Percentiles rank a stretch among this genome's conserved stretches.
phyloP scores from a whole-genome alignment of 108 stramenopile genomes.

The Aurantiochytrium sp. region DNA sequence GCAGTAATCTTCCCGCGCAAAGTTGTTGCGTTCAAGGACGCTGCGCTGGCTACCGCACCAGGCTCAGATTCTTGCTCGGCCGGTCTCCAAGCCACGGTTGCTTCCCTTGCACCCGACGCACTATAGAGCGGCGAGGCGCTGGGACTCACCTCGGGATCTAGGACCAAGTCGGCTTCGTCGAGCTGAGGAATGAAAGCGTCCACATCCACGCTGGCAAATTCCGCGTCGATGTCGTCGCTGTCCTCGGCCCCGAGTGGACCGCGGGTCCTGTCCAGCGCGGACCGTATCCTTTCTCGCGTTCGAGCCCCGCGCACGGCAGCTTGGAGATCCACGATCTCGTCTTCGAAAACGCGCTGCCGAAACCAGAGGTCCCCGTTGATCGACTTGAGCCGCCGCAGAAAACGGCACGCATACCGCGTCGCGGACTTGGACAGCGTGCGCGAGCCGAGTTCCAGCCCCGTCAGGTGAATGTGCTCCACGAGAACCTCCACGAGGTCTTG shows the following conservation, averaged over 20 bases:
- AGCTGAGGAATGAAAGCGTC: background rate
- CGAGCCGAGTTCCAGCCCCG: background rate
- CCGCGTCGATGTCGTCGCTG: background rate
- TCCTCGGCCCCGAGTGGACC: background rate
- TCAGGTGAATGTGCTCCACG: background rate
- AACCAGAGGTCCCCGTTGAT: background rate
- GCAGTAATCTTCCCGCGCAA: no score
- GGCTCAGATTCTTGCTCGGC: no score
- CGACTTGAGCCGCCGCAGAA: background rate
- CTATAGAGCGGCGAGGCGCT: background rate
- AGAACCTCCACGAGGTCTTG: background rate
- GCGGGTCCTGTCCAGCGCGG: background rate
- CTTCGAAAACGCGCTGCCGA: background rate
- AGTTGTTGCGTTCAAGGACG: no score
- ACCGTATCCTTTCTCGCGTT: background rate
- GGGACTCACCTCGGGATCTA: background rate
- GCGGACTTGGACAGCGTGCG: background rate
- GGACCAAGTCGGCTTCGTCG: background rate
- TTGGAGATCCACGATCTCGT: background rate
- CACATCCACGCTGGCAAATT: background rate
- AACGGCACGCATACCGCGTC: background rate
- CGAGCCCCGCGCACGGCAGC: background rate
- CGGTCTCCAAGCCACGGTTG: no score
- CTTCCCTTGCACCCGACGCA: no score
- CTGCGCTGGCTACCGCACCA: no score